Conservation (phyloP, 1,284 basidiomycete genomes). For the Irpex sp. region DNA sequence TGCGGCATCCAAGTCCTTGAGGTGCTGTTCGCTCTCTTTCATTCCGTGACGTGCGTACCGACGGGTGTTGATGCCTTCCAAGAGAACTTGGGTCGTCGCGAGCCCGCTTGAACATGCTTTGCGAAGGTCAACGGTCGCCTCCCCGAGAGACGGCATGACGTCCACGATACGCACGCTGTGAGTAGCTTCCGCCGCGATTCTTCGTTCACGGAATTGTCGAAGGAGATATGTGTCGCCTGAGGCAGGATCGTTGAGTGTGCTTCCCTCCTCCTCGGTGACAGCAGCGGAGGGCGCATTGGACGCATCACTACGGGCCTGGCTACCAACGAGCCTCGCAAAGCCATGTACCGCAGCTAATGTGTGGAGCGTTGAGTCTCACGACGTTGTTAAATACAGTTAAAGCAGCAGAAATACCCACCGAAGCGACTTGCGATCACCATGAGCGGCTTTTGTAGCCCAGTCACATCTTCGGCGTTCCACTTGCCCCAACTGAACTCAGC, state of each 20-base stretch:
- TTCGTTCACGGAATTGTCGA: slow-evolving; percentile 32
- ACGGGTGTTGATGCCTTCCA: slow-evolving; percentile 44
- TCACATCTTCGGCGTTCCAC: slow-evolving; percentile 51
- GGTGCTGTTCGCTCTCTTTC: slow-evolving; percentile 23
- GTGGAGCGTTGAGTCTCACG: not conserved
- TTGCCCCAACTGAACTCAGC: slow-evolving; percentile 53
- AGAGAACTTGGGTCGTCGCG: slow-evolving; percentile 28
- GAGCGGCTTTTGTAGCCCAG: slow-evolving; percentile 41
- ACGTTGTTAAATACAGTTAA: not conserved
- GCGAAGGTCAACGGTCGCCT: slow-evolving; percentile 42
- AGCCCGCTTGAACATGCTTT: slow-evolving; percentile 34
- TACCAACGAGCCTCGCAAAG: slow-evolving; percentile 27
- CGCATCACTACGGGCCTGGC: slow-evolving; percentile 7
- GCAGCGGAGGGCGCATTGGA: not conserved
- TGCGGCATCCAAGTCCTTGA: slow-evolving; percentile 34
- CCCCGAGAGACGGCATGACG: slow-evolving; percentile 45
- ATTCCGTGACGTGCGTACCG: slow-evolving; percentile 35
- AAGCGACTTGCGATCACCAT: slow-evolving; percentile 38
- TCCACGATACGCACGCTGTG: slow-evolving; percentile 39
- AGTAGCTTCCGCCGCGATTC: slow-evolving; percentile 30
- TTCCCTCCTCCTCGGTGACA: not conserved
- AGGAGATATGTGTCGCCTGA: slow-evolving; percentile 38
- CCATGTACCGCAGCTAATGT: slow-evolving; percentile 27
- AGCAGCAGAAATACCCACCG: slow-evolving; percentile 29
- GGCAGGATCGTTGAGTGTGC: not conserved